Conservation (phyloP, 345 rosid species). For the Hibiscus trionum region DNA sequence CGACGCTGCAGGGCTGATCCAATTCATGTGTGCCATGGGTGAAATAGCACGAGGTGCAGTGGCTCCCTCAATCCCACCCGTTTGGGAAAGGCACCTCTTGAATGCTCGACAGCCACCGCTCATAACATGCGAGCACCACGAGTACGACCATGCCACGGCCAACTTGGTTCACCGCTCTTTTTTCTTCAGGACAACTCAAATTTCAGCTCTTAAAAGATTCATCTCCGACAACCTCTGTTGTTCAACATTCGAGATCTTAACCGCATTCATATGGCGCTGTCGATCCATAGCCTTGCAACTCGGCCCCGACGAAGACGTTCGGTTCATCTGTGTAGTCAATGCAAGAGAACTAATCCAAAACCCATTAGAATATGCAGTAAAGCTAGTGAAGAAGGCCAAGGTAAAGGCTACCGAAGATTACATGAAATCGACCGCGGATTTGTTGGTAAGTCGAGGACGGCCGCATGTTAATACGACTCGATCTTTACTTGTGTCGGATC, state of each 20-base stretch:
- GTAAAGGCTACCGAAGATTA: not conserved
- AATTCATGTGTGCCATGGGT: constrained; percentile 17
- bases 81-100: constrained; percentile 30
- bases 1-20: constrained; percentile 18
- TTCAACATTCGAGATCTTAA: constrained; percentile 22
- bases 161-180: constrained; percentile 16
- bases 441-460: not conserved
- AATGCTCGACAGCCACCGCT: constrained; percentile 14
- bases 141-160: not conserved
- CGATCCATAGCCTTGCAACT: not conserved
- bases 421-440: not conserved
- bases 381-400: not conserved
- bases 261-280: constrained; percentile 23
- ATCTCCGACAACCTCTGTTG: constrained; percentile 12
- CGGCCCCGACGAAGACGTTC: not conserved
- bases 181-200: constrained; percentile 21
- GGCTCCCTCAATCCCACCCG: constrained; percentile 19
- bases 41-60: constrained; percentile 18
- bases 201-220: constrained; percentile 18
- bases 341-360: not conserved
- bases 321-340: not conserved
- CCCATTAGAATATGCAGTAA: not conserved
- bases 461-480: not conserved
- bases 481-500: not conserved
- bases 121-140: constrained; percentile 18